phyloP scores from a whole-genome alignment of 2,329 filamentous ascomycete genomes.

The Tolypocladium inflatum region DNA sequence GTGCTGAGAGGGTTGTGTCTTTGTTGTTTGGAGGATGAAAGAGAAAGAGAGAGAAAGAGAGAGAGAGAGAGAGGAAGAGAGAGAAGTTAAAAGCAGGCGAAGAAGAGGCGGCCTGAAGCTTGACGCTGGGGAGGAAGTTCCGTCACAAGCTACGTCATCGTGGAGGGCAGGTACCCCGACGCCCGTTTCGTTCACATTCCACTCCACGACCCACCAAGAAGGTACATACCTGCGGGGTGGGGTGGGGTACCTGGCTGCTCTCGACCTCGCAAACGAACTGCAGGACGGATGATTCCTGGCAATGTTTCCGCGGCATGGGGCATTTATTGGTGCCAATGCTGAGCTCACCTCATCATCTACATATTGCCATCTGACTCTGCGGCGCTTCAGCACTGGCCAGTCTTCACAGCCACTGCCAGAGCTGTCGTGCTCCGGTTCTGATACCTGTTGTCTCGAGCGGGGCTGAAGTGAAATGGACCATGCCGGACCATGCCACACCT shows the following conservation, averaged over 20 bases:
- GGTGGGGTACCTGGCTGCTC: neutral
- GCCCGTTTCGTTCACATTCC: neutral
- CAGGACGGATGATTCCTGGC: neutral
- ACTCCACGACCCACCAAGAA: neutral
- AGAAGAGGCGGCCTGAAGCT: neutral
- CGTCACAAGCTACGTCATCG: constrained; percentile 9
- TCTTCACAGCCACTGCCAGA: neutral
- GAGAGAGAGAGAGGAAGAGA: neutral
- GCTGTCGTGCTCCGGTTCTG: neutral
- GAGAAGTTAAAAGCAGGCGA: neutral
- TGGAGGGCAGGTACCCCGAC: constrained; percentile 1
- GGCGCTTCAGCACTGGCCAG: neutral
- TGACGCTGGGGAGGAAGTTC: constrained; percentile 1
- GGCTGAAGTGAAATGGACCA: neutral
- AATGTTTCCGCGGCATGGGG: neutral
- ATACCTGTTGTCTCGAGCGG: neutral
- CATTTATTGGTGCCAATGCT: neutral
- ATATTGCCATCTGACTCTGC: neutral
- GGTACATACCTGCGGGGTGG: neutral
- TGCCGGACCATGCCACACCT: neutral
- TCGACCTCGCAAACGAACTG: neutral
- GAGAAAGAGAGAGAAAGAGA: neutral
- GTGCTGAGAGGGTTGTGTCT: neutral
- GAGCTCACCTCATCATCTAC: neutral
- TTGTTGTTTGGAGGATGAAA: neutral